These are phyloP conservation scores for Yarrowia sp. DNA, from an alignment of 805 yeast genomes.

Conservation along the genomic window DNA sequence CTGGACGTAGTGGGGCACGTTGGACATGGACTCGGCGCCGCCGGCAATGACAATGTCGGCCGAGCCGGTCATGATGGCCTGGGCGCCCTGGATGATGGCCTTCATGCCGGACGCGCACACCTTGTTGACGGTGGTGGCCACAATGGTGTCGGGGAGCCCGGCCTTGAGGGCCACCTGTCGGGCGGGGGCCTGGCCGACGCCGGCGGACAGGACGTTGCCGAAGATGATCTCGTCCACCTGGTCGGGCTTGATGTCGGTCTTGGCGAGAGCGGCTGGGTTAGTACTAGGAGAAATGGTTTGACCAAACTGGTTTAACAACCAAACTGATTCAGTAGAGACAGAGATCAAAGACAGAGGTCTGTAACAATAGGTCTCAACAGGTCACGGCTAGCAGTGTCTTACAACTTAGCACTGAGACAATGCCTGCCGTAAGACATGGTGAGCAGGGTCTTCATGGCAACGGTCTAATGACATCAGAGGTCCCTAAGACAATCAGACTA, in stretches of 20 bases:
- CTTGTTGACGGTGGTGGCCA: conserved; percentile 90
- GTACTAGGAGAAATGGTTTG: too few relatives aligned
- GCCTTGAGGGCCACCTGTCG: conserved; percentile 93
- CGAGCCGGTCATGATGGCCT: conserved; percentile 78
- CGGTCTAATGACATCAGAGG: too few relatives aligned
- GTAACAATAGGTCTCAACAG: too few relatives aligned
- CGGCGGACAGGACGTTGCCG: conserved; percentile 91
- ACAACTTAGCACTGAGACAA: too few relatives aligned
- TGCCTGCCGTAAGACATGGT: too few relatives aligned
- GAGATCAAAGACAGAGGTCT: too few relatives aligned
- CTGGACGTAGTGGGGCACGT: conserved; percentile 89
- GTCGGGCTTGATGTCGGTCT: conserved; percentile 61
- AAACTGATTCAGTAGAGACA: too few relatives aligned
- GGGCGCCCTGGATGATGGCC: conserved; percentile 86
- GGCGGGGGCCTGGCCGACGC: conserved; percentile 96
- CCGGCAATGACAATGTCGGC: conserved; percentile 95
- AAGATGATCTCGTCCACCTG: conserved; percentile 86
- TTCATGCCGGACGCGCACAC: conserved; percentile 97
- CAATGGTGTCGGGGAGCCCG: conserved; percentile 74
- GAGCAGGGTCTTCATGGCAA: too few relatives aligned
- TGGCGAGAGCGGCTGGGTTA: conserved; percentile 61
- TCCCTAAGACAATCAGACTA: too few relatives aligned
- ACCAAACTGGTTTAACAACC: too few relatives aligned
- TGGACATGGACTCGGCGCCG: conserved; percentile 97
- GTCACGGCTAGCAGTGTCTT: too few relatives aligned